phyloP scores from a whole-genome alignment of 129 eudicot species.

The Artemisia argyi region DNA sequence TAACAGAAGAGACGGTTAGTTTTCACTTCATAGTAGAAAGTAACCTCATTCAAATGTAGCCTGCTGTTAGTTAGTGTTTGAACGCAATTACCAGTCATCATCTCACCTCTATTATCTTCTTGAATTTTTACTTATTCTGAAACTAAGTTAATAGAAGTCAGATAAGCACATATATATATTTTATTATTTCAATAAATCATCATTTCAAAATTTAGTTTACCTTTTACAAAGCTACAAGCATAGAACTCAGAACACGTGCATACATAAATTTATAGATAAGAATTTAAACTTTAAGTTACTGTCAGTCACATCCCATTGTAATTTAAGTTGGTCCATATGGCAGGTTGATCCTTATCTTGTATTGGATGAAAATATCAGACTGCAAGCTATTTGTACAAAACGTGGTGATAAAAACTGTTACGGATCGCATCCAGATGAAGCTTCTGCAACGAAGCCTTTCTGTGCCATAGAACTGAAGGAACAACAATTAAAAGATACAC shows the following conservation, averaged over 20 bases:
- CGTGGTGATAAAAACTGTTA: slow-evolving; percentile 29
- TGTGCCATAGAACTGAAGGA: slow-evolving; percentile 41
- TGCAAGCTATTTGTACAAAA: slow-evolving; percentile 39
- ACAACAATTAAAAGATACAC: slow-evolving; percentile 45
- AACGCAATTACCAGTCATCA: no score
- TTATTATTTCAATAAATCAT: no score
- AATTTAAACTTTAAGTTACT: no score
- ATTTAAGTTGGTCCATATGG: slow-evolving; percentile 11
- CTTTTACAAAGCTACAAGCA: no score
- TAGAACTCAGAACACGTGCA: no score
- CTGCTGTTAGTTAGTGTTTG: neutral
- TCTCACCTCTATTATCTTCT: no score
- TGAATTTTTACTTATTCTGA: no score
- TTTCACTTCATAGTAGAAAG: slow-evolving; percentile 1
- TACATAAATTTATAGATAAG: no score
- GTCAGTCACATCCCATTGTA: neutral
- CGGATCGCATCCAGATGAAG: slow-evolving; percentile 56
- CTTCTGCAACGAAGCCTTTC: slow-evolving; percentile 49
- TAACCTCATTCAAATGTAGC: slow-evolving; percentile 11
- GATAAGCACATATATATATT: no score
- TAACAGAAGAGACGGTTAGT: slow-evolving; percentile 69
- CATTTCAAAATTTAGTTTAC: no score
- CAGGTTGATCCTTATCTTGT: slow-evolving; percentile 80
- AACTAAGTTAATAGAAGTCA: no score
- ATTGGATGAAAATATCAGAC: slow-evolving; percentile 63